phyloP scores from a whole-genome alignment of 345 rosid species.

The Gossypium anomalum region DNA sequence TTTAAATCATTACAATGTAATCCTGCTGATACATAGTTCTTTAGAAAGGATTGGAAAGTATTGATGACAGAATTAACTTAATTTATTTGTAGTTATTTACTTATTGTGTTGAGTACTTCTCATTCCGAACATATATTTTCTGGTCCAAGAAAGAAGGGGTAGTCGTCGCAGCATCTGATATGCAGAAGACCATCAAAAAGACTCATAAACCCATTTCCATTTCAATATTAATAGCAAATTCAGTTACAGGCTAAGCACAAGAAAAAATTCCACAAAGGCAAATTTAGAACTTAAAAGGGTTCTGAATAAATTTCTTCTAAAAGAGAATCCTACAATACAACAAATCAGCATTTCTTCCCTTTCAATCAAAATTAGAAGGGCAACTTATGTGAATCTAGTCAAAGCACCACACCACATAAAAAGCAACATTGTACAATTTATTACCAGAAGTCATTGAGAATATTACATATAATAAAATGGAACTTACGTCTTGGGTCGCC shows the following conservation, averaged over 20 bases:
- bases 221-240: background rate
- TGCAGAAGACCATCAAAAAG: background rate
- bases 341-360: background rate
- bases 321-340: background rate
- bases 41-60: background rate
- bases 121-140: background rate
- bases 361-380: background rate
- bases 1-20: background rate
- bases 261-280: background rate
- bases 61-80: background rate
- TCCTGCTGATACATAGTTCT: background rate
- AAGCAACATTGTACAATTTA: background rate
- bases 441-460: background rate
- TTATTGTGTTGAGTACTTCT: background rate
- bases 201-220: background rate
- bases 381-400: background rate
- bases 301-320: background rate
- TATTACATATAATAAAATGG: conserved; percentile 4
- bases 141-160: background rate
- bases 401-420: background rate
- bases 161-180: background rate
- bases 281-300: background rate
- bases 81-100: background rate
- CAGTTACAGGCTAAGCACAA: background rate
- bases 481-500: conserved; percentile 69